A percentile compares a stretch with the other conserved stretches of the same genome.
These are phyloP conservation scores for Penstemon davidsonii DNA, from an alignment of 257 asterid species.

Conservation along the genomic window DNA sequence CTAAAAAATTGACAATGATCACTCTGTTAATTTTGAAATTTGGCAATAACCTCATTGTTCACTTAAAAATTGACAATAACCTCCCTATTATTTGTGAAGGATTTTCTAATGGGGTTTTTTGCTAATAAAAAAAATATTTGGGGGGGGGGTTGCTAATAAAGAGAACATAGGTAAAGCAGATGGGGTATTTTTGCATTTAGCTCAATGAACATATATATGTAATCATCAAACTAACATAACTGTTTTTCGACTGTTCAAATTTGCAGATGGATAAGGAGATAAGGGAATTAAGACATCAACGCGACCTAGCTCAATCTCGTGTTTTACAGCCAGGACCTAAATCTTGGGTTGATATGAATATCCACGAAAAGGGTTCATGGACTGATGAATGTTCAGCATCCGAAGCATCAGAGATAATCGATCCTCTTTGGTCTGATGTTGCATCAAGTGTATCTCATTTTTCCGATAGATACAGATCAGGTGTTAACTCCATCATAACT, in stretches of 20 bases:
- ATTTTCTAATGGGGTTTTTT: no score
- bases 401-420: slow-evolving; percentile 64
- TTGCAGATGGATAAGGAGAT: slow-evolving; percentile 79
- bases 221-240: not conserved
- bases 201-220: not conserved
- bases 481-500: slow-evolving; percentile 30
- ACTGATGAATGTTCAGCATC: slow-evolving; percentile 65
- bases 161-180: no score
- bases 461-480: slow-evolving; percentile 41
- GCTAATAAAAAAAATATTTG: no score
- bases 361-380: slow-evolving; percentile 49
- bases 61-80: no score
- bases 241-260: slow-evolving; percentile 9
- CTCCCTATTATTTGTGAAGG: no score
- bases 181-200: no score
- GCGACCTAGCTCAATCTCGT: slow-evolving; percentile 68
- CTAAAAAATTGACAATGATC: no score
- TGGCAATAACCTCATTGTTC: no score
- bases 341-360: slow-evolving; percentile 53
- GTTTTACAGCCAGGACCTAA: slow-evolving; percentile 41
- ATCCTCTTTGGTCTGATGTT: slow-evolving; percentile 48
- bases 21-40: no score
- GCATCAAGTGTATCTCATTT: slow-evolving; percentile 44
- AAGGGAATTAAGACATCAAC: slow-evolving; percentile 54
- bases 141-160: no score